These are phyloP conservation scores for Lachnellula cervina DNA, from an alignment of 2,329 filamentous ascomycete genomes.

Conservation along the genomic window DNA sequence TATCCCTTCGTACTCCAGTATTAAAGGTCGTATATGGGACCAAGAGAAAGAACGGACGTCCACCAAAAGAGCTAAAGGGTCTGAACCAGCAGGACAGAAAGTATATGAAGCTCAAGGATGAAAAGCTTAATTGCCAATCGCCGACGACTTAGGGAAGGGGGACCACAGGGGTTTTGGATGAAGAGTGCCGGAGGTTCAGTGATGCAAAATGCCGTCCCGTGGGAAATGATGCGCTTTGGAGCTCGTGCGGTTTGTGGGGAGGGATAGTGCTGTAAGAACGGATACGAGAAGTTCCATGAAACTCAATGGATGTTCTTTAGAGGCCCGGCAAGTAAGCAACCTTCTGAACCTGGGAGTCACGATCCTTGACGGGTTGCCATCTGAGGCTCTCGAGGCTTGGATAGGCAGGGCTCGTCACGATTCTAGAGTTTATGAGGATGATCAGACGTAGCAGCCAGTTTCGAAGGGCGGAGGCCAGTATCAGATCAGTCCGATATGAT, in stretches of 20 bases:
- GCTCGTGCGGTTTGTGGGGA: constrained; percentile 23
- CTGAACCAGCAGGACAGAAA: constrained; percentile 56
- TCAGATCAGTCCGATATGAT: constrained; percentile 22
- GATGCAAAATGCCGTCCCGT: background rate
- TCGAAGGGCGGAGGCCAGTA: constrained; percentile 31
- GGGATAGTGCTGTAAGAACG: constrained; percentile 11
- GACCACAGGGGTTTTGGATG: constrained; percentile 30
- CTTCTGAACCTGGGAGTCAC: constrained; percentile 15
- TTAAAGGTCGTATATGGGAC: constrained; percentile 26
- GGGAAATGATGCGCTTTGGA: constrained; percentile 7
- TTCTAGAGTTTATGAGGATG: constrained; percentile 29
- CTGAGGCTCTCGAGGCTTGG: constrained; percentile 13
- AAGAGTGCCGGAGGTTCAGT: constrained; percentile 23
- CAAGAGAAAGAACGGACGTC: constrained; percentile 32
- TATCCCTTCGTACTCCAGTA: constrained; percentile 20
- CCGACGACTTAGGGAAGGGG: constrained; percentile 34
- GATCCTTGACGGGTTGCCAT: constrained; percentile 31
- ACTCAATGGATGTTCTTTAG: constrained; percentile 11
- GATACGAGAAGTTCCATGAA: constrained; percentile 26
- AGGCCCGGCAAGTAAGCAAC: constrained; percentile 3
- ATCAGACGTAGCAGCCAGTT: constrained; percentile 46
- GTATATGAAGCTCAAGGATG: constrained; percentile 37
- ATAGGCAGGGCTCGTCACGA: constrained; percentile 25
- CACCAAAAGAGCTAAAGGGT: constrained; percentile 43
- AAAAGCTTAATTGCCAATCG: constrained; percentile 41